Conservation (phyloP, 495 filamentous ascomycete species). For the Poronia punctata region DNA sequence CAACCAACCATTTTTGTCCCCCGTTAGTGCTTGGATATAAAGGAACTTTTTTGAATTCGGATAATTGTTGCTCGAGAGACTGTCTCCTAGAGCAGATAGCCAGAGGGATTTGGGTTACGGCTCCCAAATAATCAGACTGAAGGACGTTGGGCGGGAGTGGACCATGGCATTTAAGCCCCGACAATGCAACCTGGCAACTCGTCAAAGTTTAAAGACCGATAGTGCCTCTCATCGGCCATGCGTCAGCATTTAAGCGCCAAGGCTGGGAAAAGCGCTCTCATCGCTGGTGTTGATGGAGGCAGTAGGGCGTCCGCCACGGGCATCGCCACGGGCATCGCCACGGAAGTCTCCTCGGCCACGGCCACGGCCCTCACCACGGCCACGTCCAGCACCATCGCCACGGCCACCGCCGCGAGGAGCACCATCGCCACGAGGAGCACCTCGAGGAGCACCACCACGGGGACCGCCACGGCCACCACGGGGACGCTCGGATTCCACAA, state of each 20-base stretch:
- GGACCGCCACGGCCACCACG: slow-evolving; percentile 47
- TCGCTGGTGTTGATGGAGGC: slow-evolving; percentile 56
- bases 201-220: not conserved
- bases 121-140: slow-evolving; percentile 10
- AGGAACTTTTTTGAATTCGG: slow-evolving; percentile 28
- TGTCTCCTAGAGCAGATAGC: slow-evolving; percentile 18
- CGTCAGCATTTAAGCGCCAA: slow-evolving; percentile 44
- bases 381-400: slow-evolving; percentile 42
- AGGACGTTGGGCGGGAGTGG: slow-evolving; percentile 11
- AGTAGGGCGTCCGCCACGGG: slow-evolving; percentile 33
- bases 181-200: no score
- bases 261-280: slow-evolving; percentile 63
- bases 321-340: slow-evolving; percentile 33
- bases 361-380: slow-evolving; percentile 41
- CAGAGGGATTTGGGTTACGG: slow-evolving; percentile 15
- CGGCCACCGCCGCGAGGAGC: slow-evolving; percentile 42
- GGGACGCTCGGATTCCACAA: slow-evolving; percentile 56
- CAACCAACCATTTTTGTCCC: slow-evolving; percentile 10
- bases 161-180: not conserved
- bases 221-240: slow-evolving; percentile 4
- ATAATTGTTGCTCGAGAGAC: slow-evolving; percentile 16
- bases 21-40: slow-evolving; percentile 15
- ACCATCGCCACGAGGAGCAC: slow-evolving; percentile 43
- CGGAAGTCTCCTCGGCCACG: slow-evolving; percentile 38
- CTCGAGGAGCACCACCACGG: slow-evolving; percentile 42